Base-by-base conservation (phyloP, 2,329 filamentous ascomycete species). In the Colletotrichum musae region DNA sequence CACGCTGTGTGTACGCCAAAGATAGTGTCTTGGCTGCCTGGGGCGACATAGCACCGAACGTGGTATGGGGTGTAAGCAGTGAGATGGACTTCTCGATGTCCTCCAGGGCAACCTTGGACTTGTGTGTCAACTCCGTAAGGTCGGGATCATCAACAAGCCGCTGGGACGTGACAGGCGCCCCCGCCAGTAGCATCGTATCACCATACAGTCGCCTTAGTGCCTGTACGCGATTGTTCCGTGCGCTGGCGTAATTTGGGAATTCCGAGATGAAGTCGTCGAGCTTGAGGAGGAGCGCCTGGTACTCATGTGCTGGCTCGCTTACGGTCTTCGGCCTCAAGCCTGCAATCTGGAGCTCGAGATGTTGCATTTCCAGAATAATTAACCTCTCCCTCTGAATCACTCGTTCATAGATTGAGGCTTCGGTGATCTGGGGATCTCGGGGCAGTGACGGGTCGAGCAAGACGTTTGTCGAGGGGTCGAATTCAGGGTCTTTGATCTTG, bases 171-270 rank as follows among this genome's bases (percentile, higher is more conserved):
- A 78, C 77, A 0, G 76, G 75, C 15, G 79, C 80, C 26, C 80
- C 76, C 26, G 77, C 73, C 43, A 89, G 77, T 24, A 91, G 79
- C 75, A 90, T 83, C 2, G 82, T 80, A 75, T 92, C 90, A 12
- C 90, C 91, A 71, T 91, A 89, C 64, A 90, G 79, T 56, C 91
- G 83, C 24, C 91, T 82, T 36, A 87, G 74, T 9, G 91, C 85
- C 77, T 95, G 93, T 3, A 91, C 93, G 58, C 92, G 86, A 79
- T 95, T 95, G 77, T 94, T 92, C 67, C 89, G 87, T 6, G 90
- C 91, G 71, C 91, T 93, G 24, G 92, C 92, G 78, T 95, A 95
- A 39, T 82, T 79, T 3, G 92, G 91, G 61, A 89, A 77, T 26
- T 86, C 79, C 2, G 81, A 75, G 48, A 94, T 87, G 39, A 94